phyloP scores from a whole-genome alignment of 2,329 filamentous ascomycete genomes.

The Cyclaneusma minus region DNA sequence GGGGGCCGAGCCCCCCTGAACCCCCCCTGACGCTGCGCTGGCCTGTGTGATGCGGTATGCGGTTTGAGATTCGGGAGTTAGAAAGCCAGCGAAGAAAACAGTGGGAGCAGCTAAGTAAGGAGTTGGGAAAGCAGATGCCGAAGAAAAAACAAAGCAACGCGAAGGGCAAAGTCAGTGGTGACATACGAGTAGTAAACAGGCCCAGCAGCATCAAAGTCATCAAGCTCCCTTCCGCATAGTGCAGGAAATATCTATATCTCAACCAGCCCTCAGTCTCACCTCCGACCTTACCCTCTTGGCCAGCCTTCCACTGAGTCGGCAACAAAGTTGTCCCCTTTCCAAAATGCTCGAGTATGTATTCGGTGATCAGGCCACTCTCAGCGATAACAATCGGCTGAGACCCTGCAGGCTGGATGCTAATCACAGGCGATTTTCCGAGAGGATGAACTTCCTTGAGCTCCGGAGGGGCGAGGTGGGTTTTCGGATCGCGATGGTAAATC shows the following conservation, averaged over 20 bases:
- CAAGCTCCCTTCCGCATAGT: conserved; percentile 73
- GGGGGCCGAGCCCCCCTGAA: too few relatives aligned
- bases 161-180: background rate
- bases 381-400: conserved; percentile 46
- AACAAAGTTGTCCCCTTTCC: conserved; percentile 28
- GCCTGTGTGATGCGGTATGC: too few relatives aligned
- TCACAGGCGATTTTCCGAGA: conserved; percentile 72
- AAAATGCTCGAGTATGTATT: conserved; percentile 64
- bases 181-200: conserved; percentile 39
- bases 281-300: conserved; percentile 38
- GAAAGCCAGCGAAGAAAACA: too few relatives aligned
- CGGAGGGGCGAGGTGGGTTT: conserved; percentile 53
- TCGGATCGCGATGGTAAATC: conserved; percentile 52
- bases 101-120: too few relatives aligned
- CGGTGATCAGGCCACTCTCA: conserved; percentile 66
- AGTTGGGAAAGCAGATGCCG: too few relatives aligned
- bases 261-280: conserved; percentile 46
- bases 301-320: conserved; percentile 38
- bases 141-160: too few relatives aligned
- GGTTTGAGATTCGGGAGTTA: too few relatives aligned
- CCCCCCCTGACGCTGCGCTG: too few relatives aligned
- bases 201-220: conserved; percentile 56
- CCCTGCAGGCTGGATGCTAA: conserved; percentile 41
- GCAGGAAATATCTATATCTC: conserved; percentile 54
- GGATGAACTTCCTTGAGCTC: conserved; percentile 68